Evolutionary conservation across 805 yeast species (phyloP).

Genomic region (Candida maris): DNA sequence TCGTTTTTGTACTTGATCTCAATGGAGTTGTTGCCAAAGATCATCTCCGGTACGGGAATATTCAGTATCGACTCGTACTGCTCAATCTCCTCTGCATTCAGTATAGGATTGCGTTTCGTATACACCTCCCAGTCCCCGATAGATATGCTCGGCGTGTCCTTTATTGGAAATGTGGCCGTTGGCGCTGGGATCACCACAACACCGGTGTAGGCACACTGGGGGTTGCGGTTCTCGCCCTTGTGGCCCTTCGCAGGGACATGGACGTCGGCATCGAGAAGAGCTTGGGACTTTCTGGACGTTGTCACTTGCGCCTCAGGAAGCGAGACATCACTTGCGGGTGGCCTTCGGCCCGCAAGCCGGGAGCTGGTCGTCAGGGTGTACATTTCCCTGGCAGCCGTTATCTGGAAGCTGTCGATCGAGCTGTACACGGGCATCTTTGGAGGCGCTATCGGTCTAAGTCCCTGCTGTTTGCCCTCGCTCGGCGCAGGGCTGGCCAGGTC

Average conservation of each 20-base stretch:
- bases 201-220: conserved; percentile 60
- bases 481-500: too few relatives aligned
- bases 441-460: neutral
- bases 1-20: conserved; percentile 30
- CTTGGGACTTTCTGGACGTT: too few relatives aligned
- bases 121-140: conserved; percentile 73
- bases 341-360: too few relatives aligned
- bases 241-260: conserved; percentile 21
- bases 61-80: conserved; percentile 55
- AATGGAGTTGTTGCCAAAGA: conserved; percentile 80
- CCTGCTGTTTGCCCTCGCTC: too few relatives aligned
- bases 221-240: conserved; percentile 22
- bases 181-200: conserved; percentile 78
- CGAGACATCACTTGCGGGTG: too few relatives aligned
- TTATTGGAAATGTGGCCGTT: conserved; percentile 56
- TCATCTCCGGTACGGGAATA: conserved; percentile 95
- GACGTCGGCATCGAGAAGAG: too few relatives aligned
- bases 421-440: conserved; percentile 8
- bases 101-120: conserved; percentile 72
- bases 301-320: too few relatives aligned
- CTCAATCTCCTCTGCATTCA: conserved; percentile 72
- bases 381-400: conserved; percentile 63
- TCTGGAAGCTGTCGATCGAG: conserved; percentile 54
- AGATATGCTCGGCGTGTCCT: conserved; percentile 65
- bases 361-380: conserved; percentile 46